Evolutionary conservation across 2,329 filamentous ascomycete species (phyloP).

Genomic region (Nothopassalora personata): DNA sequence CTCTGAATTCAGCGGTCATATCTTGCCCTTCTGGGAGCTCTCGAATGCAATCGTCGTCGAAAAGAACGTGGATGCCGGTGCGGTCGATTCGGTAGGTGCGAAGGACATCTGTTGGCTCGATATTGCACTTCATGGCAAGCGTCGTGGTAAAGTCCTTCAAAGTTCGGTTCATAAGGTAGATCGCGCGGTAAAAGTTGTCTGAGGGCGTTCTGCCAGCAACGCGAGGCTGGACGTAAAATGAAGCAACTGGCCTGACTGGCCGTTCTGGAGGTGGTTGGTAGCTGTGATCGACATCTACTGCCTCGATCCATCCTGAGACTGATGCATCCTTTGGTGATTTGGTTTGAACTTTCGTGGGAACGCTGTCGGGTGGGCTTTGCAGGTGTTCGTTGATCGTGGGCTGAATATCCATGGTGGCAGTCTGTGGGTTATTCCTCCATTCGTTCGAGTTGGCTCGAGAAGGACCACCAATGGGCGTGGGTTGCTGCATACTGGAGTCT

Average conservation of each 20-base stretch:
- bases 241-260: slow-evolving; percentile 70
- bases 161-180: slow-evolving; percentile 77
- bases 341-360: slow-evolving; percentile 51
- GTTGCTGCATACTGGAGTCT: slow-evolving; percentile 41
- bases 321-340: slow-evolving; percentile 58
- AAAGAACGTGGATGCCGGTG: slow-evolving; percentile 72
- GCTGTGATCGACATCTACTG: slow-evolving; percentile 77
- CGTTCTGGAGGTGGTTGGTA: slow-evolving; percentile 76
- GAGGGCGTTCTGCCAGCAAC: slow-evolving; percentile 45
- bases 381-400: slow-evolving; percentile 39
- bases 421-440: slow-evolving; percentile 49
- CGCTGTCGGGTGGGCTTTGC: slow-evolving; percentile 44
- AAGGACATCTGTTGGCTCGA: slow-evolving; percentile 67
- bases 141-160: slow-evolving; percentile 66
- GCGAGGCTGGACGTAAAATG: slow-evolving; percentile 71
- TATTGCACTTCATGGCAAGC: slow-evolving; percentile 72
- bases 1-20: slow-evolving; percentile 67
- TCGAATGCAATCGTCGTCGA: slow-evolving; percentile 84
- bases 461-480: slow-evolving; percentile 39
- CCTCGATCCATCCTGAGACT: slow-evolving; percentile 80
- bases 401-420: slow-evolving; percentile 47
- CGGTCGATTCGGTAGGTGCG: slow-evolving; percentile 68
- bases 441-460: slow-evolving; percentile 45
- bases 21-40: slow-evolving; percentile 87
- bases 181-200: slow-evolving; percentile 69